These are phyloP conservation scores for Euptelea pleiosperma DNA, from an alignment of 164 flowering plant genomes.

Conservation along the genomic window DNA sequence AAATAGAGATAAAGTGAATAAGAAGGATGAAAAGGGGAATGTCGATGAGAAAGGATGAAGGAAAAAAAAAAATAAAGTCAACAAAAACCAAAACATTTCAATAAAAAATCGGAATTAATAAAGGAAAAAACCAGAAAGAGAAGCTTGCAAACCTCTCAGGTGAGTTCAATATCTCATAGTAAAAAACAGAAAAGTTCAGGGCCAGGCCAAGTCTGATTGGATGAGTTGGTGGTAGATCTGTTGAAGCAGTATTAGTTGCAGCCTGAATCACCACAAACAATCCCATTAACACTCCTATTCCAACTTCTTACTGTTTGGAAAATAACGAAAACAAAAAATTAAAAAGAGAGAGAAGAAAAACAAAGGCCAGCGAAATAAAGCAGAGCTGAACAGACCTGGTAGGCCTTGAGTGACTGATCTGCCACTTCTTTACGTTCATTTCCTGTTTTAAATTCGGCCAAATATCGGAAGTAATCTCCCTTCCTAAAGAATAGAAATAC, in stretches of 20 bases:
- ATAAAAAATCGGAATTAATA: too few species aligned
- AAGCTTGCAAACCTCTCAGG: slow-evolving; percentile 39
- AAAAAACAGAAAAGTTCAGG: slow-evolving; percentile 51
- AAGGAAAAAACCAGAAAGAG: too few species aligned
- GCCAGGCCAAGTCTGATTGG: slow-evolving; percentile 55
- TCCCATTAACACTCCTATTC: too few species aligned
- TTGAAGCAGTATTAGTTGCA: slow-evolving; percentile 40
- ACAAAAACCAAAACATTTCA: too few species aligned
- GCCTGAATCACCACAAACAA: too few species aligned
- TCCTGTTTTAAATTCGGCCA: slow-evolving; percentile 54
- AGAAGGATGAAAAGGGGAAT: too few species aligned
- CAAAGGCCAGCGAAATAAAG: background rate
- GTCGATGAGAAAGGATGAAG: too few species aligned
- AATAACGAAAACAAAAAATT: too few species aligned
- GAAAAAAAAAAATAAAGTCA: too few species aligned
- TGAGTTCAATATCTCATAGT: slow-evolving; percentile 54
- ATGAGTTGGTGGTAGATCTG: slow-evolving; percentile 45
- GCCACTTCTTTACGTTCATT: slow-evolving; percentile 49
- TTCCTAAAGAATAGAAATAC: slow-evolving; percentile 38
- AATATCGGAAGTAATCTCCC: slow-evolving; percentile 58
- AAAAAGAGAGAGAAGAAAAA: too few species aligned
- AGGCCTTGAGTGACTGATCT: slow-evolving; percentile 50
- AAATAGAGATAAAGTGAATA: too few species aligned
- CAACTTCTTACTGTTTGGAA: too few species aligned
- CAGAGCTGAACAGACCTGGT: slow-evolving; percentile 30